Percentiles rank a stretch among this genome's conserved stretches.
Conservation (phyloP, 2,329 filamentous ascomycete genomes). For the Clonostachys byssicola region DNA sequence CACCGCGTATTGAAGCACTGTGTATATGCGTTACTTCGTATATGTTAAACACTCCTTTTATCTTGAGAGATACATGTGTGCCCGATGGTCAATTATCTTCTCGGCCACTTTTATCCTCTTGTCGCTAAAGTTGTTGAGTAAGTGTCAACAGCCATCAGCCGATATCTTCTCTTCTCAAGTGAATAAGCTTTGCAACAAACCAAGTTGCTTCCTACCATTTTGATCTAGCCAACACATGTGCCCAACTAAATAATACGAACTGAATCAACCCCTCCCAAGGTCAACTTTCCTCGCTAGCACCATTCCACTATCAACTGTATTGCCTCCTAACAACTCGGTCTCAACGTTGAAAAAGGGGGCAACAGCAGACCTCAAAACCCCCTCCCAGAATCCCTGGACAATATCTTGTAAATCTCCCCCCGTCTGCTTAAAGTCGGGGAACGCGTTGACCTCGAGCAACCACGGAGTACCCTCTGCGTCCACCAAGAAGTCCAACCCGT, state of each 20-base stretch:
- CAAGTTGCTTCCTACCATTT: background rate
- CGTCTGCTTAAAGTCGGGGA: slow-evolving; percentile 93
- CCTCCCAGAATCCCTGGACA: slow-evolving; percentile 73
- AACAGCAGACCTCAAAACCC: slow-evolving; percentile 65
- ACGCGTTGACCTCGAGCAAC: slow-evolving; percentile 91
- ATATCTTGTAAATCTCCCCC: slow-evolving; percentile 73
- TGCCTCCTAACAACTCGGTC: slow-evolving; percentile 9
- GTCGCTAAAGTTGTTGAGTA: too few species aligned
- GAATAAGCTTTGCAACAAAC: background rate
- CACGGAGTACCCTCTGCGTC: slow-evolving; percentile 59
- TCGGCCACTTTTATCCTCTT: too few species aligned
- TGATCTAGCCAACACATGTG: background rate
- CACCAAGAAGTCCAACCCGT: slow-evolving; percentile 86
- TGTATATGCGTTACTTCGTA: too few species aligned
- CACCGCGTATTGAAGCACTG: too few species aligned
- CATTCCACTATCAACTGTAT: slow-evolving; percentile 33
- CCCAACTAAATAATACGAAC: background rate
- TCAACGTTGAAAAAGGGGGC: slow-evolving; percentile 57
- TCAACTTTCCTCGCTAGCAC: slow-evolving; percentile 48
- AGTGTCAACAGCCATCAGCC: too few species aligned
- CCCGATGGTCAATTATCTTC: too few species aligned
- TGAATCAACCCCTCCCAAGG: slow-evolving; percentile 37
- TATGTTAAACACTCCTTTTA: too few species aligned
- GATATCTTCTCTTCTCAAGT: background rate
- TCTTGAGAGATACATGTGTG: too few species aligned